Percentiles rank a stretch among this genome's conserved stretches.
phyloP scores from a whole-genome alignment of 169 alveolate species.

The Babesia gibsoni region DNA sequence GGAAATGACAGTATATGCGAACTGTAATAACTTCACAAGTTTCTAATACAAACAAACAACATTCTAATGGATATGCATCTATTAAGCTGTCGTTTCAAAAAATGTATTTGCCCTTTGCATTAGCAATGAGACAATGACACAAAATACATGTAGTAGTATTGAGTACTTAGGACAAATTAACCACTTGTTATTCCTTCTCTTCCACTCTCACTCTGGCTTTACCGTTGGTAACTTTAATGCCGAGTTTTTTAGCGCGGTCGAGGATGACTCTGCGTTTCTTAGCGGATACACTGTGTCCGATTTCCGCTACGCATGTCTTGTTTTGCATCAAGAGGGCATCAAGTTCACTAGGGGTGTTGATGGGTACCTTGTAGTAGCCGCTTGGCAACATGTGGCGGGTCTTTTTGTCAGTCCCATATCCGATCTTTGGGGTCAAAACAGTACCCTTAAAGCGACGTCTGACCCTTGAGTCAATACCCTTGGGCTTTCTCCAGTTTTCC shows the following conservation, averaged over 20 bases:
- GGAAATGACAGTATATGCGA: too few relatives aligned
- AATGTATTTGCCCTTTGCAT: too few relatives aligned
- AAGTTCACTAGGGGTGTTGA: constrained; percentile 86
- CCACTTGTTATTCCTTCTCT: constrained; percentile 68
- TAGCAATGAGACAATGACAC: too few relatives aligned
- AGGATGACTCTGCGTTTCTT: constrained; percentile 88
- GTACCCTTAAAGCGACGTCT: constrained; percentile 95
- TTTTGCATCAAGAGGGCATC: constrained; percentile 95
- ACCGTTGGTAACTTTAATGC: constrained; percentile 88
- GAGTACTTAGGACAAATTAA: neutral
- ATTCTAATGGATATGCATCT: too few relatives aligned
- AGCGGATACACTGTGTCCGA: constrained; percentile 91
- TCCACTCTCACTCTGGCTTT: constrained; percentile 77
- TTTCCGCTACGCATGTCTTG: constrained; percentile 90
- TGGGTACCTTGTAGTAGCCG: constrained; percentile 90
- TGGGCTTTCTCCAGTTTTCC: constrained; percentile 96
- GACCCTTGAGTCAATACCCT: constrained; percentile 96
- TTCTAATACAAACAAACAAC: too few relatives aligned
- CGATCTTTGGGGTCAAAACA: constrained; percentile 92
- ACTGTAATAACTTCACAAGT: too few relatives aligned
- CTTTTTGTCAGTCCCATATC: constrained; percentile 94
- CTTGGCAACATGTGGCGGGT: constrained; percentile 90
- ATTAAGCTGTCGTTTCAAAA: too few relatives aligned
- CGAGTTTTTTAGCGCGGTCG: constrained; percentile 93
- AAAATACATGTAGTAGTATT: neutral